phyloP scores from a whole-genome alignment of 2,329 filamentous ascomycete genomes.

The Peltaster fructicola region DNA sequence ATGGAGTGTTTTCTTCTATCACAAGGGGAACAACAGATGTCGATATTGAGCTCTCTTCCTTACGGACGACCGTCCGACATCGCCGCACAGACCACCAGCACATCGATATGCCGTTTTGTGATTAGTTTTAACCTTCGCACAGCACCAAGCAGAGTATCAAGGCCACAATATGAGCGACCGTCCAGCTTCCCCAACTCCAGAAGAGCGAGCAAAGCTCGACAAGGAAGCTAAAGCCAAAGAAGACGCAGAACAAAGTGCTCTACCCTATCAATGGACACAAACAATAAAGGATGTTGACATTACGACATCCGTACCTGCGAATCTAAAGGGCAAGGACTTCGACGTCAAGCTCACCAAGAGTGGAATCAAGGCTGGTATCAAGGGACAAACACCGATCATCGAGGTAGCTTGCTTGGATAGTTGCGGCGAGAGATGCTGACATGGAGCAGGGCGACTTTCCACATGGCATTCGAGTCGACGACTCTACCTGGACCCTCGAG shows the following conservation, averaged over 20 bases:
- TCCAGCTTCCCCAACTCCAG: constrained; percentile 30
- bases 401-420: constrained; percentile 34
- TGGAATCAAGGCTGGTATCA: constrained; percentile 62
- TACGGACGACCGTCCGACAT: too few species aligned
- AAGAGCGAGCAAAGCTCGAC: constrained; percentile 37
- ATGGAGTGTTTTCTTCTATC: too few species aligned
- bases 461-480: constrained; percentile 61
- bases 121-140: too few species aligned
- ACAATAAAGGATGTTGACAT: constrained; percentile 79
- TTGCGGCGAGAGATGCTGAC: constrained; percentile 4
- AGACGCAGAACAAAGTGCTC: constrained; percentile 66
- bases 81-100: too few species aligned
- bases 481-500: constrained; percentile 86
- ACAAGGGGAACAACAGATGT: too few species aligned
- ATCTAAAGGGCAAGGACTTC: constrained; percentile 69
- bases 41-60: too few species aligned
- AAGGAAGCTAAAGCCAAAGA: constrained; percentile 51
- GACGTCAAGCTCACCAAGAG: constrained; percentile 67
- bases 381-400: constrained; percentile 73
- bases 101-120: too few species aligned
- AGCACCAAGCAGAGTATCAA: too few species aligned
- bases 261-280: constrained; percentile 96
- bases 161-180: too few species aligned
- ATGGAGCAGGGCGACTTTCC: constrained; percentile 59
- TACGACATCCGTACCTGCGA: constrained; percentile 58